Base-by-base conservation (phyloP, 371 early-diverging fungal species). In the Mycotypha africana region DNA sequence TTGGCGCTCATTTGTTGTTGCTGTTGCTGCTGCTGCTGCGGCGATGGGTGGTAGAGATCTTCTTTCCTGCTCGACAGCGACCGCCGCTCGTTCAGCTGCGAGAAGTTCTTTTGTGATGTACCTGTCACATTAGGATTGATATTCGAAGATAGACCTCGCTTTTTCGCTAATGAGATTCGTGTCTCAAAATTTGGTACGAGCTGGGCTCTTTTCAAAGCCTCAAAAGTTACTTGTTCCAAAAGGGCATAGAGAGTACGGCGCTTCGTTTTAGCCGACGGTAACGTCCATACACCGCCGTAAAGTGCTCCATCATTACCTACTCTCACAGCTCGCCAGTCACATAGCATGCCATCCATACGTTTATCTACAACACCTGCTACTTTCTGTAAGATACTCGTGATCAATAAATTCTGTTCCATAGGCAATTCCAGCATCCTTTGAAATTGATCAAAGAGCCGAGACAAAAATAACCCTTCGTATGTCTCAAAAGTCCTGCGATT, bases 101-200 rank as follows among this genome's bases (percentile, higher is more conserved):
- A 39, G 10, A 43, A 52, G 12, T 36, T 45, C 12, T 38, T 42
- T 14, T 56, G 45, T 15, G 57, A 45, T 11, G 41, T 14, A 8
- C 15, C 33, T 1, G 38, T 33, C 2, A 23, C 25, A 10, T 45
- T 49, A 1, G 56, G 40, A 12, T 14, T 33, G 4, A 6, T n/a
- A 28, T 28, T 28, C 8, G 30, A 28, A 28, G 30, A 12, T 8
- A 74, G 52, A 19, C 71, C 74, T 33, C 71, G 60, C 32, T 70
- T 67, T 32, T 70, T 70, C 9, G 74, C 74, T 24, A 74, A 34
- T 1, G 70, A 65, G 25, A 74, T 70, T 14, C 74, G 61, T 1
- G 68, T 68, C 40, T 74, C 74, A 42, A 74, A 74, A 40, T 74
- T 74, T 14, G 74, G 74, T 9, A 74, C 74, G 1, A 70, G 47